Base-by-base conservation (phyloP, 768 basidiomycete genomes). In the Suillus tomentosus region DNA sequence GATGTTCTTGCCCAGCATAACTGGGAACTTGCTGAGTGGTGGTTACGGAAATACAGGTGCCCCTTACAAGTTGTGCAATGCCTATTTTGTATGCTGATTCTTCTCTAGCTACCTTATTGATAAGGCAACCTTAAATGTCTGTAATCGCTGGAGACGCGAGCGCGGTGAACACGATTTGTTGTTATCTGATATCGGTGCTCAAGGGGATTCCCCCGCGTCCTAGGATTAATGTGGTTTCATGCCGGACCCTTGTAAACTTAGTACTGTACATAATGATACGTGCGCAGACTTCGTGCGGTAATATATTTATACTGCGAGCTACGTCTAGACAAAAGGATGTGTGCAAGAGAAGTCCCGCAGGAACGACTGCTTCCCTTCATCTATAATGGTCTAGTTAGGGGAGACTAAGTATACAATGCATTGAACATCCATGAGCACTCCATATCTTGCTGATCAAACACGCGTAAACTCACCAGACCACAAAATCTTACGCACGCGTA, bases 141-240 rank as follows among this genome's bases (percentile, higher is more conserved):
- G 87, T 50, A 97, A 98, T 76, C 85, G 87, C n/a, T 97, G 96
- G 96, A 83, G 95, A 65, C 81, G 85, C 64, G 90, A 93, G 68
- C 82, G 94, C 64, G 94, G 92, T 14, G 91, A 95, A 69, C 75
- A 81, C 2, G 92, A 94, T 69, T 72, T 95, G 24, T 80, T 79
- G n/a, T 66, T 86, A 62, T 73, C 80, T 2, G 88, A 89, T 55
- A 84, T 87, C 51, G 82, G 73, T 63, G 70, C 71, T 31, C 73
- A 76, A 56, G 72, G 75, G 37, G 74, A 77, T 27, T 76, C 74
- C 13, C 75, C 74, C 34, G 60, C 57, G 36, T 66, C 70, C 17
- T 75, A 60, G 63, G 39, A 14, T 17, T 39, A 36, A 13, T 42
- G 17, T 42, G 57, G 17, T 39, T 58, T 27, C 22, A 31, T 31